Conservation (phyloP, 768 basidiomycete genomes). For the Rhodotorula taiwanensis region DNA sequence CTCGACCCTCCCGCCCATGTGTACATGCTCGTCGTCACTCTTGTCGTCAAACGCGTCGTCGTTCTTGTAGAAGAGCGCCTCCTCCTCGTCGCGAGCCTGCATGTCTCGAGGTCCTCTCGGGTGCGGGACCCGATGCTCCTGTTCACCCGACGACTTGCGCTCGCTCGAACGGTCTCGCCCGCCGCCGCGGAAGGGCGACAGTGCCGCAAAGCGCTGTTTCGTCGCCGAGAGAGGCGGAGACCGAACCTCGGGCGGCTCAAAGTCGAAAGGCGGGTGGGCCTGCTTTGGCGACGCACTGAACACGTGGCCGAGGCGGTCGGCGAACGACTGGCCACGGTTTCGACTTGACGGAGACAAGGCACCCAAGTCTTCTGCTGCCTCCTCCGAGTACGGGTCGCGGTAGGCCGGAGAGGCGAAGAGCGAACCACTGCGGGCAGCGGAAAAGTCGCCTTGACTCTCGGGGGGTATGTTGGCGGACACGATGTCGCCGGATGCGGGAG, state of each 20-base stretch:
- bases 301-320: not conserved
- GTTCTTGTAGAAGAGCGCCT: constrained; percentile 3
- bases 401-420: constrained; percentile 16
- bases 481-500: constrained; percentile 1
- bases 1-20: constrained; percentile 2
- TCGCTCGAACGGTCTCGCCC: not conserved
- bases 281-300: constrained; percentile 3
- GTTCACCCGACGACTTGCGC: not conserved
- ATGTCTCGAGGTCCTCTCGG: constrained; percentile 20
- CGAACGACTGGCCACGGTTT: not conserved
- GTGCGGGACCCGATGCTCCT: constrained; percentile 3
- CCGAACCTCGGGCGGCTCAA: not conserved
- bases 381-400: constrained; percentile 19
- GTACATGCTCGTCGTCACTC: not conserved
- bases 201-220: constrained; percentile 6
- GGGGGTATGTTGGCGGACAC: not conserved
- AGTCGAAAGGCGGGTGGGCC: not conserved
- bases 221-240: not conserved
- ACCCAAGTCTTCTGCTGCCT: not conserved
- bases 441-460: not conserved
- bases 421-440: constrained; percentile 7
- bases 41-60: not conserved
- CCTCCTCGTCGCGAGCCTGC: constrained; percentile 14
- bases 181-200: constrained; percentile 7
- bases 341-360: not conserved